phyloP scores from a whole-genome alignment of 1,139 yeast genomes.

The Yamadazyma pseudoaaseri region DNA sequence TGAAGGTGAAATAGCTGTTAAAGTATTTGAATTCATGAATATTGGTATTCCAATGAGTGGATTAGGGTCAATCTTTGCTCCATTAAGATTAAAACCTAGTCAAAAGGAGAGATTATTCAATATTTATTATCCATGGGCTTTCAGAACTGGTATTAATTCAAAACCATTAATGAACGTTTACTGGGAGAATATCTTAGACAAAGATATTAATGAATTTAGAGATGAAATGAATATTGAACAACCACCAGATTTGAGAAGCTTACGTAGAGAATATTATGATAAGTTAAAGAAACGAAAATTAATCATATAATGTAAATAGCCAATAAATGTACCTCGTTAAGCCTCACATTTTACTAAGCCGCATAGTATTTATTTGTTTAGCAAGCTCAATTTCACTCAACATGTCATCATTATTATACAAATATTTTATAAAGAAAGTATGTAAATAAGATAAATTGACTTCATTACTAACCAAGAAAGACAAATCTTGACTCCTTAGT shows the following conservation, averaged over 20 bases:
- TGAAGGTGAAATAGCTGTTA: slow-evolving; percentile 94
- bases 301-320: slow-evolving; percentile 5
- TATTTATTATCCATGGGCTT: slow-evolving; percentile 88
- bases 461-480: no score
- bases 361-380: slow-evolving; percentile 1
- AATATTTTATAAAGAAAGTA: slow-evolving; percentile 40
- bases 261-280: slow-evolving; percentile 48
- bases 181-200: slow-evolving; percentile 84
- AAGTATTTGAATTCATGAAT: slow-evolving; percentile 89
- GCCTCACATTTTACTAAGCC: slow-evolving; percentile 8
- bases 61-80: slow-evolving; percentile 84
- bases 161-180: slow-evolving; percentile 83
- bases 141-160: slow-evolving; percentile 68
- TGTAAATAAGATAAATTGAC: slow-evolving; percentile 18
- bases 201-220: slow-evolving; percentile 72
- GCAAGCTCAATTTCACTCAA: not conserved
- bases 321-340: no score
- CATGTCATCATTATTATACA: slow-evolving; percentile 26
- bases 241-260: slow-evolving; percentile 74
- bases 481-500: slow-evolving; percentile 36
- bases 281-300: slow-evolving; percentile 25
- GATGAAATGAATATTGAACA: slow-evolving; percentile 66
- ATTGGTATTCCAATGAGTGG: slow-evolving; percentile 97
- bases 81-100: slow-evolving; percentile 59
- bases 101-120: slow-evolving; percentile 54